Percentiles rank a stretch among this genome's conserved stretches.
Evolutionary conservation across 371 early-diverging fungal genomes (phyloP).

Genomic region (Mortierella polycephala): DNA sequence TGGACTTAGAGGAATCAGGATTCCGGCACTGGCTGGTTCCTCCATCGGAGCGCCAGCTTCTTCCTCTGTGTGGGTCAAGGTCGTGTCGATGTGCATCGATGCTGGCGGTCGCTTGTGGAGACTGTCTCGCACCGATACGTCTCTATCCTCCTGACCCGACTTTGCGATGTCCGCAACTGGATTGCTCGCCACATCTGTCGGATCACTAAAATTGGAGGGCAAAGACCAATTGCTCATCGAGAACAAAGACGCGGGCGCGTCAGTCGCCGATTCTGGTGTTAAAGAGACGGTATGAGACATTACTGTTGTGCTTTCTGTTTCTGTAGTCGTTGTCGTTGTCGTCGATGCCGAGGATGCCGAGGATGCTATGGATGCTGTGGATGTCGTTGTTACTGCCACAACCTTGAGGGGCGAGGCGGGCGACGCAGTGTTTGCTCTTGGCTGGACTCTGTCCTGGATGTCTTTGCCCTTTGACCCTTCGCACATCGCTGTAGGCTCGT

Average conservation of each 20-base stretch:
- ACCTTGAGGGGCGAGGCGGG: not conserved
- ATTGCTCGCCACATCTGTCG: not conserved
- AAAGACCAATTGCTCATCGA: constrained; percentile 50
- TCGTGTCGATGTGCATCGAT: constrained; percentile 9
- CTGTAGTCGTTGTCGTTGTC: not conserved
- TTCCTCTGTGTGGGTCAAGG: not conserved
- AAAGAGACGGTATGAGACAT: constrained; percentile 4
- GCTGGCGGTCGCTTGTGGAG: constrained; percentile 20
- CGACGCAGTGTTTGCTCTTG: not conserved
- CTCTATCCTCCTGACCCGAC: not conserved
- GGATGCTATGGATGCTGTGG: not conserved
- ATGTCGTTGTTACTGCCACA: not conserved
- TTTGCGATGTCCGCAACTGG: not conserved
- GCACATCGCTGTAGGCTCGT: not conserved
- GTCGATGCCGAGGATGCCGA: not conserved
- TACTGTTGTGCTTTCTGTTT: not conserved
- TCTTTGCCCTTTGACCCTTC: not conserved
- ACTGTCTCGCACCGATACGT: not conserved
- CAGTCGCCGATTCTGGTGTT: not conserved
- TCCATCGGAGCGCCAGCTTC: not conserved
- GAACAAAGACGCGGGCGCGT: constrained; percentile 21
- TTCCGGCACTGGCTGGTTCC: not conserved
- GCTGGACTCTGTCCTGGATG: not conserved
- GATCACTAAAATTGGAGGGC: constrained; percentile 26
- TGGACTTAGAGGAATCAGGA: constrained; percentile 12